Conservation (phyloP, 2,329 filamentous ascomycete genomes). For the Pseudopyricularia cyperi region DNA sequence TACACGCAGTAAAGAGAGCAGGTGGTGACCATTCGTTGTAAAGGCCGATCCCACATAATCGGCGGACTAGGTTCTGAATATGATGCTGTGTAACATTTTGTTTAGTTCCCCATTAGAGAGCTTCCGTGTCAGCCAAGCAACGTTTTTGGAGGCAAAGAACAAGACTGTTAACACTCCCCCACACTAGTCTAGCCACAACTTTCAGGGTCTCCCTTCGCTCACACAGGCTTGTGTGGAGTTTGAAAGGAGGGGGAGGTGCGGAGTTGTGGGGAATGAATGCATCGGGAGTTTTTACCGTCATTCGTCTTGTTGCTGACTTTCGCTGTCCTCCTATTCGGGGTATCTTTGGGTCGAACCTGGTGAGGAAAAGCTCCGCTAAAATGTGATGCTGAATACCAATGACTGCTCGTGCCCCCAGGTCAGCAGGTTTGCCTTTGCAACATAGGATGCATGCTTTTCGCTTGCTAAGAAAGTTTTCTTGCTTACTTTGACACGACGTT, state of each 20-base stretch:
- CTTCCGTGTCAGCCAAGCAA: not conserved
- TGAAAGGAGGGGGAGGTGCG: not conserved
- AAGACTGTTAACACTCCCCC: no score
- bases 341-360: slow-evolving; percentile 39
- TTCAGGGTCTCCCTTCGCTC: no score
- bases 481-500: slow-evolving; percentile 37
- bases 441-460: not conserved
- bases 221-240: not conserved
- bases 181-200: no score
- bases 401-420: slow-evolving; percentile 19
- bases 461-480: not conserved
- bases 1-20: slow-evolving; percentile 40
- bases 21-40: slow-evolving; percentile 43
- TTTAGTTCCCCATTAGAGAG: not conserved
- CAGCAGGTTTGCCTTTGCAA: slow-evolving; percentile 2
- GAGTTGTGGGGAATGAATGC: not conserved
- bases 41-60: slow-evolving; percentile 44
- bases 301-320: slow-evolving; percentile 25
- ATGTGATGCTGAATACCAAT: slow-evolving; percentile 48
- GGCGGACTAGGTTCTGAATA: slow-evolving; percentile 32
- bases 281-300: slow-evolving; percentile 14
- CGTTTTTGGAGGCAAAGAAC: no score
- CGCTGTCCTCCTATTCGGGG: slow-evolving; percentile 32
- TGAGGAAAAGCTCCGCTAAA: slow-evolving; percentile 41
- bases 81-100: slow-evolving; percentile 17